Evolutionary conservation across 768 basidiomycete genomes (phyloP).

Genomic region (Podaxis sp.): DNA sequence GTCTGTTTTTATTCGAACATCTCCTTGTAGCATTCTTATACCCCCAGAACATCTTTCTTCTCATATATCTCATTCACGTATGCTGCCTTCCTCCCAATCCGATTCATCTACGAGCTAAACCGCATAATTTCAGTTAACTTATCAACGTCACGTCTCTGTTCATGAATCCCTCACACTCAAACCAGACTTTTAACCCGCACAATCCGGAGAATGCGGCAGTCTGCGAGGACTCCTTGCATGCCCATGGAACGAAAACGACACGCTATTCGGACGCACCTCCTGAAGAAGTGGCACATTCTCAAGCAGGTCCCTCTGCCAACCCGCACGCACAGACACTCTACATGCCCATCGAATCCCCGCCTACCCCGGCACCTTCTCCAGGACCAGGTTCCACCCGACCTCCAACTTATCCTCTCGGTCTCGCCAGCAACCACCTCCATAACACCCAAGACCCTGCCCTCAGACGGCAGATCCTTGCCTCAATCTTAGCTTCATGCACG

Average conservation of each 20-base stretch:
- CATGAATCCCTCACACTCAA: not conserved
- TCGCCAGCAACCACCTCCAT: conserved; percentile 16
- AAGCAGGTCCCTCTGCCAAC: not conserved
- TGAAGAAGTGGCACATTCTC: not conserved
- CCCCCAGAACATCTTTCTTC: not conserved
- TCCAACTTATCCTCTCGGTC: conserved; percentile 20
- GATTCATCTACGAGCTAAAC: not conserved
- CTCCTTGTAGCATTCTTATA: not conserved
- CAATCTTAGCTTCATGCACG: conserved; percentile 52
- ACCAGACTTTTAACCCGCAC: not conserved
- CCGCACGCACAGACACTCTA: conserved; percentile 29
- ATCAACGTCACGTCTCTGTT: not conserved
- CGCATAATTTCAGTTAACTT: not conserved
- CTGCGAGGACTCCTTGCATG: not conserved
- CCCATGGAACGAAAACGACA: not conserved
- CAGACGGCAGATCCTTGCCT: conserved; percentile 51
- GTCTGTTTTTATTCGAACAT: not conserved
- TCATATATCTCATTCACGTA: not conserved
- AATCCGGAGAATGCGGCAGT: not conserved
- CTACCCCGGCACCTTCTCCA: conserved; percentile 64
- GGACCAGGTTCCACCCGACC: conserved; percentile 24
- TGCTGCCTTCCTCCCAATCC: not conserved
- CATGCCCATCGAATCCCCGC: conserved; percentile 55
- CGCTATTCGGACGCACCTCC: not conserved
- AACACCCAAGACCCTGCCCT: conserved; percentile 28